Conservation (phyloP, 2,329 filamentous ascomycete species). For the Amauroascus verrucosus region DNA sequence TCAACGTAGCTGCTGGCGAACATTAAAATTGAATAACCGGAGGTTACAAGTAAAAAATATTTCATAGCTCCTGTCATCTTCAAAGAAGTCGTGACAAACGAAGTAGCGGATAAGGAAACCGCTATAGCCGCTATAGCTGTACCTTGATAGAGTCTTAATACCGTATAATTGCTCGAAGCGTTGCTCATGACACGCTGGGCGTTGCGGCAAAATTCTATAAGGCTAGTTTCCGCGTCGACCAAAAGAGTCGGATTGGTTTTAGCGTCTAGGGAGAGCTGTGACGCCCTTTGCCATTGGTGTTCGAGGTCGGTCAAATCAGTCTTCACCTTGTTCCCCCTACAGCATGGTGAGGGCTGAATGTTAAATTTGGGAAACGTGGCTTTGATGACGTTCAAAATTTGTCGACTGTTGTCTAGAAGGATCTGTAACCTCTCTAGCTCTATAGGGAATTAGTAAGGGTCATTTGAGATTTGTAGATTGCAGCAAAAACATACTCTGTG, state of each 20-base stretch:
- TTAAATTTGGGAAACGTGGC: constrained; percentile 54
- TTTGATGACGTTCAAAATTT: constrained; percentile 66
- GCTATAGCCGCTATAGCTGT: constrained; percentile 34
- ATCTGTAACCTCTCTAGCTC: constrained; percentile 53
- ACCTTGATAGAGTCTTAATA: constrained; percentile 40
- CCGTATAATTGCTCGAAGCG: constrained; percentile 85
- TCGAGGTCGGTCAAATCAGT: constrained; percentile 48
- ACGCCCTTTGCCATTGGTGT: constrained; percentile 54
- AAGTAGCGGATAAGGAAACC: constrained; percentile 30
- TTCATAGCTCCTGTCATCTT: constrained; percentile 23
- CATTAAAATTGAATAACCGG: constrained; percentile 77
- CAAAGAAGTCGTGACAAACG: constrained; percentile 21
- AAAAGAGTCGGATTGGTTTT: constrained; percentile 8
- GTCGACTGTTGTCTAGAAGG: constrained; percentile 65
- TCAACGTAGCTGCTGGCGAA: constrained; percentile 97
- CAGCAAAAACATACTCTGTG: constrained; percentile 41
- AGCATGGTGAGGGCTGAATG: constrained; percentile 15
- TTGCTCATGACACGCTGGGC: constrained; percentile 75
- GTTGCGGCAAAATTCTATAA: constrained; percentile 51
- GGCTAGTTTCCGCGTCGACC: constrained; percentile 21
- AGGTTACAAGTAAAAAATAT: constrained; percentile 43
- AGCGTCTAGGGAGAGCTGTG: constrained; percentile 18
- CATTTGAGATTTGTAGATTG: constrained; percentile 13
- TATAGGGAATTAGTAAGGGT: constrained; percentile 21
- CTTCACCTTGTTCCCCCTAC: constrained; percentile 20